phyloP scores from a whole-genome alignment of 2,329 filamentous ascomycete species.

The Diaporthe citri region DNA sequence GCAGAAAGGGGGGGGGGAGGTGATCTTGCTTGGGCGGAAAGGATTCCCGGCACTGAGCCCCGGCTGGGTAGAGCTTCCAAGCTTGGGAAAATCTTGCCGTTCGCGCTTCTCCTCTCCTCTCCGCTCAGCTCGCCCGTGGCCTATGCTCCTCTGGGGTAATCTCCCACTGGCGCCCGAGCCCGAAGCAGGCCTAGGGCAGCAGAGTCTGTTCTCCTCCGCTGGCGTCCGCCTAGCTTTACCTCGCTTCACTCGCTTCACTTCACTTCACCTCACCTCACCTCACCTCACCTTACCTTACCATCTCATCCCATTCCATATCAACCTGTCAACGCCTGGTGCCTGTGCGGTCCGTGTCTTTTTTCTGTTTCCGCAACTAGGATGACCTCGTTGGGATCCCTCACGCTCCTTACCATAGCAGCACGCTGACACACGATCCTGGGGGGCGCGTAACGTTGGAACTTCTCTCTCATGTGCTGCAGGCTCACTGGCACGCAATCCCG shows the following conservation, averaged over 20 bases:
- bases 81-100: conserved; percentile 17
- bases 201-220: conserved; percentile 6
- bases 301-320: neutral
- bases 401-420: conserved; percentile 14
- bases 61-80: neutral
- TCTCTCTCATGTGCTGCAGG: conserved; percentile 2
- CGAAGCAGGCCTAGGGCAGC: neutral
- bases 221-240: conserved; percentile 6
- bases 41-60: conserved; percentile 12
- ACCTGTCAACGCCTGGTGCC: neutral
- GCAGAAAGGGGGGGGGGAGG: neutral
- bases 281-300: neutral
- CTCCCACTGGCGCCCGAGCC: conserved; percentile 9
- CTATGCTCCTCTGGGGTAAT: neutral
- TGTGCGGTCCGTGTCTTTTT: neutral
- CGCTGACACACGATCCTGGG: neutral
- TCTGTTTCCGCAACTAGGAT: conserved; percentile 3
- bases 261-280: neutral
- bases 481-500: conserved; percentile 13
- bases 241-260: neutral
- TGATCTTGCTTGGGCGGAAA: conserved; percentile 4
- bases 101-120: neutral
- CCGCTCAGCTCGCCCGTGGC: neutral
- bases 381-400: conserved; percentile 16
- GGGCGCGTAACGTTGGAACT: neutral